Conservation (phyloP, 148 eudicot genomes). For the Cornus suecica region DNA sequence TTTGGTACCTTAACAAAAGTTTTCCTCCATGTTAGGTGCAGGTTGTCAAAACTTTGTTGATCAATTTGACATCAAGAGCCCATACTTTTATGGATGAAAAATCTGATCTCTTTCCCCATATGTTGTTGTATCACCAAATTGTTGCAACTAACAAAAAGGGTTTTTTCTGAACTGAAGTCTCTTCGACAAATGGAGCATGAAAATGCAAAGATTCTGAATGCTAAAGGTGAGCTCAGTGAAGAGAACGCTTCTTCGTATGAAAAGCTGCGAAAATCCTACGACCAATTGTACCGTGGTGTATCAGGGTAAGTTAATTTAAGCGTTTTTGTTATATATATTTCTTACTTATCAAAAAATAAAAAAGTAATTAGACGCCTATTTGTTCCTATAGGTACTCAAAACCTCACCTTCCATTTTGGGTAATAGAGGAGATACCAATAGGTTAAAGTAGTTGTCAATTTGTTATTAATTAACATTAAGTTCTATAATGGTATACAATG, state of each 20-base stretch:
- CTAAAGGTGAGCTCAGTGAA: slow-evolving; percentile 95
- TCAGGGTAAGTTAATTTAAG: slow-evolving; percentile 67
- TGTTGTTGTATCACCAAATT: neutral
- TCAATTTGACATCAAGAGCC: neutral
- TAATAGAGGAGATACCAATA: too few relatives aligned
- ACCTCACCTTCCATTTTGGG: too few relatives aligned
- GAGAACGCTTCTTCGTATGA: slow-evolving; percentile 87
- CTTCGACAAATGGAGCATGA: slow-evolving; percentile 97
- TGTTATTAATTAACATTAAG: too few relatives aligned
- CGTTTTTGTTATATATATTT: too few relatives aligned
- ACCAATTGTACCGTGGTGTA: slow-evolving; percentile 81
- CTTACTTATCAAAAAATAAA: too few relatives aligned
- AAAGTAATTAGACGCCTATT: too few relatives aligned
- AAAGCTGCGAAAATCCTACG: slow-evolving; percentile 92
- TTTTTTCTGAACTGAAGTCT: slow-evolving; percentile 43
- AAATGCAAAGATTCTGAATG: slow-evolving; percentile 82
- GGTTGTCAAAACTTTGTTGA: neutral
- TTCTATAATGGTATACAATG: too few relatives aligned
- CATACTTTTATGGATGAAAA: neutral
- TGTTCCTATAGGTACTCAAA: too few relatives aligned
- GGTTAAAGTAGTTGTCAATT: too few relatives aligned
- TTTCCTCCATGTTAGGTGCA: neutral
- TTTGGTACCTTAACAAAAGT: slow-evolving; percentile 9
- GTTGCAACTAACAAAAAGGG: slow-evolving; percentile 5
- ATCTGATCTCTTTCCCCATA: neutral